These are phyloP conservation scores for Ophiognomonia clavigignenti-juglandacearum DNA, from an alignment of 2,329 filamentous ascomycete genomes.

Conservation along the genomic window DNA sequence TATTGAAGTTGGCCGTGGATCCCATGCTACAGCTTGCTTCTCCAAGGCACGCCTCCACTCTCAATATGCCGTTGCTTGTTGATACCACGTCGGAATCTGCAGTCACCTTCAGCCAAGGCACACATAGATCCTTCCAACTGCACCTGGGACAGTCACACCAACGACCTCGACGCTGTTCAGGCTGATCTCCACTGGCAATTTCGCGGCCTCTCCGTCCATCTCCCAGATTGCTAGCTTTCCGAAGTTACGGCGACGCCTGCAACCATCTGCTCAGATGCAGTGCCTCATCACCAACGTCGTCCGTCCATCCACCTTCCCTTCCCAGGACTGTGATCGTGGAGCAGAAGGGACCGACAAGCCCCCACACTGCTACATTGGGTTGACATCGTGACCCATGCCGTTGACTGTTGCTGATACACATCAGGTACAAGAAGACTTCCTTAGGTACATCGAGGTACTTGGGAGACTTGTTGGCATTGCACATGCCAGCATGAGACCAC, in stretches of 20 bases:
- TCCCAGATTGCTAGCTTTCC: neutral
- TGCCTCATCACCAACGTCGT: slow-evolving; percentile 1
- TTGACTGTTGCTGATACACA: neutral
- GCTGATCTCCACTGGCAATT: neutral
- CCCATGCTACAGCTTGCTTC: neutral
- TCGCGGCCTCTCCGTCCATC: neutral
- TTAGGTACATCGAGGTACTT: neutral
- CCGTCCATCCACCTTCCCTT: neutral
- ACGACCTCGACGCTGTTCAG: neutral
- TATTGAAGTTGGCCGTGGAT: too few species aligned
- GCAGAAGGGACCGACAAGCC: neutral
- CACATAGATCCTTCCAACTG: neutral
- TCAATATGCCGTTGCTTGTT: neutral
- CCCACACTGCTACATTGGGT: neutral
- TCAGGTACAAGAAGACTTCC: neutral
- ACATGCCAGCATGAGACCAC: neutral
- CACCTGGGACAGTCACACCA: neutral
- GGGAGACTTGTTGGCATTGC: neutral
- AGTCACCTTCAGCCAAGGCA: neutral
- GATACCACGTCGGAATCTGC: slow-evolving; percentile 3
- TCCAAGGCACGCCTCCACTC: neutral
- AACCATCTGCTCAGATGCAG: neutral
- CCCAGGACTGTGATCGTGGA: neutral
- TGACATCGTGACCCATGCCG: neutral
- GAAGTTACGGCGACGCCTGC: neutral